Evolutionary conservation across 2,329 filamentous ascomycete genomes (phyloP).

Genomic region (Fusarium sp.): DNA sequence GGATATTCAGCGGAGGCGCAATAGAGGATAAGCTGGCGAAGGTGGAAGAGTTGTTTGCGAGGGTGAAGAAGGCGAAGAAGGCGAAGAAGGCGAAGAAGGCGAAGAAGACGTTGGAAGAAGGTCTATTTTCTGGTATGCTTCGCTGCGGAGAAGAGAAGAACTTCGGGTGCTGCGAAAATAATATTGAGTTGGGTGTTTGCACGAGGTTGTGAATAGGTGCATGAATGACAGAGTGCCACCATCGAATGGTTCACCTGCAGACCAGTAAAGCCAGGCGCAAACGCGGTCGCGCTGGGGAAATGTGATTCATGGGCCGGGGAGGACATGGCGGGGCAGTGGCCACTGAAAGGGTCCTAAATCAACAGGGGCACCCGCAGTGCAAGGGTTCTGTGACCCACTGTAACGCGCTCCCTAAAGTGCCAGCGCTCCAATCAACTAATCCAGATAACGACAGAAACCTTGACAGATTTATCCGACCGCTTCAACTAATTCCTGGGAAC

Average conservation of each 20-base stretch:
- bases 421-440: slow-evolving; percentile 25
- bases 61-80: not conserved
- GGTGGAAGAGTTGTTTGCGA: not conserved
- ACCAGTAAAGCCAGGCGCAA: slow-evolving; percentile 1
- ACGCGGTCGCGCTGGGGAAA: slow-evolving; percentile 34
- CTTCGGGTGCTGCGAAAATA: not conserved
- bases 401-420: slow-evolving; percentile 38
- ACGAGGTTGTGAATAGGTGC: not conserved
- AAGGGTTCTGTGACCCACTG: slow-evolving; percentile 3
- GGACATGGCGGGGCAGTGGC: slow-evolving; percentile 32
- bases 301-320: too few relatives aligned
- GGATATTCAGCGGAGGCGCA: not conserved
- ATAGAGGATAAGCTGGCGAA: not conserved
- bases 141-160: not conserved
- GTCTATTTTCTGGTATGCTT: not conserved
- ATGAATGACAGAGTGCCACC: not conserved
- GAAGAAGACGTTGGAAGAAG: not conserved
- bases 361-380: slow-evolving; percentile 9
- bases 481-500: not conserved
- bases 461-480: slow-evolving; percentile 8
- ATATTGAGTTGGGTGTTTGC: not conserved
- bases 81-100: too few relatives aligned
- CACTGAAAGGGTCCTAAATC: slow-evolving; percentile 21
- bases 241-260: not conserved
- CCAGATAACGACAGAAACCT: slow-evolving; percentile 14